Conservation (phyloP, 768 basidiomycete genomes). For the Boletus rubroflammeus region DNA sequence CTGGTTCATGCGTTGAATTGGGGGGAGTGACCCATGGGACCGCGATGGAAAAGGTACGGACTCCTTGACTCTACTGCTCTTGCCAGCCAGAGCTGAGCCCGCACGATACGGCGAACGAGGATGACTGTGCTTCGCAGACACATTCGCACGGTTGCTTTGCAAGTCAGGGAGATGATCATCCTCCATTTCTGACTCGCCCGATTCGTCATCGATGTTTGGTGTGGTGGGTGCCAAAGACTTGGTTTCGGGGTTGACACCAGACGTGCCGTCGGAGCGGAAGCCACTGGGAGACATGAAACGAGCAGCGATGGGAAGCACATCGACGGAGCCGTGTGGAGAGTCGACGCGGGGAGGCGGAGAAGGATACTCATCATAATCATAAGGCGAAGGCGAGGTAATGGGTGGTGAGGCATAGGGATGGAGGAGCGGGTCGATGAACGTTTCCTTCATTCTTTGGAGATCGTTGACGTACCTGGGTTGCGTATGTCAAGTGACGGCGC, state of each 20-base stretch:
- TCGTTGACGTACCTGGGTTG: constrained; percentile 82
- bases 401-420: constrained; percentile 62
- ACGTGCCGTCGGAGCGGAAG: constrained; percentile 46
- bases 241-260: constrained; percentile 39
- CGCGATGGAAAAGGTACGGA: constrained; percentile 74
- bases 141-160: constrained; percentile 22
- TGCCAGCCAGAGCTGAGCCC: constrained; percentile 38
- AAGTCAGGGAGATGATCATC: constrained; percentile 42
- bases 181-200: constrained; percentile 69
- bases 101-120: constrained; percentile 75
- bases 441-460: constrained; percentile 87
- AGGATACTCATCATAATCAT: constrained; percentile 65
- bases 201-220: constrained; percentile 71
- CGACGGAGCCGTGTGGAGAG: constrained; percentile 66
- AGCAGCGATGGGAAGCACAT: constrained; percentile 83
- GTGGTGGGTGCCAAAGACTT: constrained; percentile 45
- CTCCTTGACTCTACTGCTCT: constrained; percentile 40
- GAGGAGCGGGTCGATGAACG: constrained; percentile 84
- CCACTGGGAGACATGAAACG: constrained; percentile 77
- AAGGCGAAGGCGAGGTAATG: constrained; percentile 46
- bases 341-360: constrained; percentile 42
- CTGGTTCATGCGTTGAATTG: constrained; percentile 50
- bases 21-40: constrained; percentile 75
- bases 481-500: constrained; percentile 10
- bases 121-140: constrained; percentile 56